Conservation (phyloP, 75 land plant genomes). For the Chamaecyparis obtusa region DNA sequence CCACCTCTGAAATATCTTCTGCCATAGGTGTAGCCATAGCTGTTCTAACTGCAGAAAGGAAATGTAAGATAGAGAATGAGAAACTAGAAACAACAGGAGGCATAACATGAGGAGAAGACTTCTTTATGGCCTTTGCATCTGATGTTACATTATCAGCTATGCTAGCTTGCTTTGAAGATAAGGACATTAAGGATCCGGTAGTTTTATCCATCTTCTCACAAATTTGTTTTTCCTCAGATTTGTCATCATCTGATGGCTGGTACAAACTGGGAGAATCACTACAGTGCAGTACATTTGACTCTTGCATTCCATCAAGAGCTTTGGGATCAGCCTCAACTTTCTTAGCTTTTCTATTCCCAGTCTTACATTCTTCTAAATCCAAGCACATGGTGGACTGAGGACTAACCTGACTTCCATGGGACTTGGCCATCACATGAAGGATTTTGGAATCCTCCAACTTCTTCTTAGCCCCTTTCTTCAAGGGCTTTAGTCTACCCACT, state of each 20-base stretch:
- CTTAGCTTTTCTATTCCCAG: conserved; percentile 28
- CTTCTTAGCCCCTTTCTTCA: conserved; percentile 17
- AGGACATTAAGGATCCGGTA: conserved; percentile 14
- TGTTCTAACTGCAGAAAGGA: conserved; percentile 81
- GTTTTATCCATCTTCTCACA: conserved; percentile 36
- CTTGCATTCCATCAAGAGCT: conserved; percentile 4
- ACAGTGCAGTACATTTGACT: conserved; percentile 16
- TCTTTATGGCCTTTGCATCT: conserved; percentile 53
- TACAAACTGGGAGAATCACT: conserved; percentile 14
- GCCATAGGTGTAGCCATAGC: conserved; percentile 57
- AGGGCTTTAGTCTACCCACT: conserved; percentile 10
- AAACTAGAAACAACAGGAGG: conserved; percentile 88
- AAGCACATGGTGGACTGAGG: not conserved
- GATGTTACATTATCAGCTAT: conserved; percentile 24
- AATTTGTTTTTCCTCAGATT: conserved; percentile 25
- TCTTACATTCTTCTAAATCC: not conserved
- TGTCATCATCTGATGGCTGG: conserved; percentile 22
- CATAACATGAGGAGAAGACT: conserved; percentile 46
- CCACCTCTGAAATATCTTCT: conserved; percentile 51
- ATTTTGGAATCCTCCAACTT: conserved; percentile 4
- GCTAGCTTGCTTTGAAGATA: conserved; percentile 29
- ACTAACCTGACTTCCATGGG: not conserved
- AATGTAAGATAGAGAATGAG: conserved; percentile 86
- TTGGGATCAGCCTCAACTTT: conserved; percentile 28
- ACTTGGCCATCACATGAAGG: conserved; percentile 19